These are phyloP conservation scores for Arbutus unedo DNA, from an alignment of 148 eudicot species.

Conservation along the genomic window DNA sequence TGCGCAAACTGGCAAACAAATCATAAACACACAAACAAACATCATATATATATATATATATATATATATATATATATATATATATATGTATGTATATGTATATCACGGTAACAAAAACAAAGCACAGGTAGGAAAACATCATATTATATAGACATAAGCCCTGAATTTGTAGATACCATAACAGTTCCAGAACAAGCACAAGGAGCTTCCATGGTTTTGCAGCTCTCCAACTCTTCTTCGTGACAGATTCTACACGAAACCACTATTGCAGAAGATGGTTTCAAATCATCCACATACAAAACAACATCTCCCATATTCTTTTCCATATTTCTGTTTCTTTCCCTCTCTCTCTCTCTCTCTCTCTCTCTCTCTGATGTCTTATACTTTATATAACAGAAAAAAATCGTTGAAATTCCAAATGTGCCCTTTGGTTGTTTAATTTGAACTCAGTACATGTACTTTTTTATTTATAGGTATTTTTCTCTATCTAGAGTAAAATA, in stretches of 20 bases:
- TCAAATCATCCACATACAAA: slow-evolving; percentile 37
- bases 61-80: too few relatives aligned
- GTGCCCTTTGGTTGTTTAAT: neutral
- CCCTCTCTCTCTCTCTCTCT: neutral
- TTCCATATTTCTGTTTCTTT: neutral
- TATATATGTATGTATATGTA: neutral
- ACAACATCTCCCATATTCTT: slow-evolving; percentile 41
- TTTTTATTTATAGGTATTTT: too few relatives aligned
- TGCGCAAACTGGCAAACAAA: slow-evolving; percentile 71
- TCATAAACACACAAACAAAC: neutral
- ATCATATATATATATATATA: neutral
- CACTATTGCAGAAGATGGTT: slow-evolving; percentile 12
- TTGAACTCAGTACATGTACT: neutral
- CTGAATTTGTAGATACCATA: slow-evolving; percentile 39
- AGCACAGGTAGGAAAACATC: neutral
- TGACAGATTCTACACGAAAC: slow-evolving; percentile 79
- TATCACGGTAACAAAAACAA: neutral
- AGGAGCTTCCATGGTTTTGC: slow-evolving; percentile 64
- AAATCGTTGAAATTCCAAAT: neutral
- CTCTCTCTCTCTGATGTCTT: neutral
- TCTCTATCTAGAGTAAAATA: too few relatives aligned
- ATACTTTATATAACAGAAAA: neutral
- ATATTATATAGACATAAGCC: neutral
- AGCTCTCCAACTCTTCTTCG: slow-evolving; percentile 69
- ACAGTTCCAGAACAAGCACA: slow-evolving; percentile 93